Percentiles rank a stretch among this genome's conserved stretches.
Evolutionary conservation across 768 basidiomycete genomes (phyloP).

Genomic region (Agrocybe pediades): DNA sequence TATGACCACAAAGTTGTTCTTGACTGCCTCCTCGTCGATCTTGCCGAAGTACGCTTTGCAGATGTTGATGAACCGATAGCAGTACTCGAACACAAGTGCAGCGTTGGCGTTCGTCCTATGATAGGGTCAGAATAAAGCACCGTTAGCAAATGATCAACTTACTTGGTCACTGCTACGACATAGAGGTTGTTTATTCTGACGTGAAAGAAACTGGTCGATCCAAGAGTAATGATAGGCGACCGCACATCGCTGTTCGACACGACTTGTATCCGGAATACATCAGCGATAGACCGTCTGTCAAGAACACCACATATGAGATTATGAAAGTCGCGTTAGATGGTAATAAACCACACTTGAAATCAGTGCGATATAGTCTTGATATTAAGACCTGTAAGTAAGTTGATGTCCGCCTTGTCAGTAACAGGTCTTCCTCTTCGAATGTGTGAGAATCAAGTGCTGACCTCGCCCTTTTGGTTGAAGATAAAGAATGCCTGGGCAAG

Average conservation of each 20-base stretch:
- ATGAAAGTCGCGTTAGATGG: neutral
- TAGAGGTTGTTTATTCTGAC: constrained; percentile 95
- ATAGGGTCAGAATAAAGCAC: neutral
- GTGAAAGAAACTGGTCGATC: constrained; percentile 99
- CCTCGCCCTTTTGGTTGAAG: constrained; percentile 99
- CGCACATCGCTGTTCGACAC: constrained; percentile 96
- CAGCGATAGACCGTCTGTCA: constrained; percentile 89
- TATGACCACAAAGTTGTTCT: constrained; percentile 98
- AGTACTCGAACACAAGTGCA: constrained; percentile 96
- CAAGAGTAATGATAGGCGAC: constrained; percentile 96
- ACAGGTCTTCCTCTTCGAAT: too few relatives aligned
- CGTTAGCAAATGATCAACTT: constrained; percentile 42
- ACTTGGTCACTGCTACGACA: constrained; percentile 96
- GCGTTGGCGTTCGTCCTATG: constrained; percentile 93
- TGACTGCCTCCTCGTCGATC: constrained; percentile 96
- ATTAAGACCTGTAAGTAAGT: constrained; percentile 93
- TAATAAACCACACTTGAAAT: constrained; percentile 78
- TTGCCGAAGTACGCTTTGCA: constrained; percentile 97
- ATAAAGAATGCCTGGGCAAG: constrained; percentile 91
- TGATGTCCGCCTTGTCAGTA: too few relatives aligned
- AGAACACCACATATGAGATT: constrained; percentile 7
- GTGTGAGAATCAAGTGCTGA: constrained; percentile 33
- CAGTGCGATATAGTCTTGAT: constrained; percentile 92
- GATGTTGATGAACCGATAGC: constrained; percentile 95
- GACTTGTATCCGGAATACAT: constrained; percentile 98